Percentiles rank a stretch among this genome's conserved stretches.
Evolutionary conservation across 164 flowering plant genomes (phyloP).

Genomic region (Annona squamosa): DNA sequence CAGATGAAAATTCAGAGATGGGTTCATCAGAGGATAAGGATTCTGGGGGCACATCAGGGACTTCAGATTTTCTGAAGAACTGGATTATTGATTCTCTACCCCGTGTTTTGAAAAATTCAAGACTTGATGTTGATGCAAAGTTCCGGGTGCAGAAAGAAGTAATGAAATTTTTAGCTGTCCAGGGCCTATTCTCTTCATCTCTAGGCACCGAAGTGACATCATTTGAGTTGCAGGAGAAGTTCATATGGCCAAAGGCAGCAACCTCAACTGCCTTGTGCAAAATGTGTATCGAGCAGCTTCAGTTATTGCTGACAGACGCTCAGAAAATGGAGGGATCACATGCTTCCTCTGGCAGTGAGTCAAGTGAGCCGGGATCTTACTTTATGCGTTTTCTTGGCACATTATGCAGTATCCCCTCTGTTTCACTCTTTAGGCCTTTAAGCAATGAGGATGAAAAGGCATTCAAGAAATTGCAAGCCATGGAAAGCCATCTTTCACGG

Average conservation of each 20-base stretch:
- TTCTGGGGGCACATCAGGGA: conserved; percentile 33
- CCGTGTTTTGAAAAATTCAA: conserved; percentile 52
- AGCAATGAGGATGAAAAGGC: conserved; percentile 65
- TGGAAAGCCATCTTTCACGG: conserved; percentile 53
- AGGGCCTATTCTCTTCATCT: conserved; percentile 86
- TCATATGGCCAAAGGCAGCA: conserved; percentile 83
- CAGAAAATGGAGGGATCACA: conserved; percentile 58
- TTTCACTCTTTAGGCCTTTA: conserved; percentile 71
- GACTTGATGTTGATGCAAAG: conserved; percentile 58
- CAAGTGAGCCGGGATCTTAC: conserved; percentile 71
- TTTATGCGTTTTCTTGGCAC: conserved; percentile 74
- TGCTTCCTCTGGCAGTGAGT: conserved; percentile 34
- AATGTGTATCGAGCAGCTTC: conserved; percentile 87
- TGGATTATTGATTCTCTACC: conserved; percentile 88
- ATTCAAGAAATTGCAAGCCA: conserved; percentile 60
- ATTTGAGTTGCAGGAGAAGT: conserved; percentile 85
- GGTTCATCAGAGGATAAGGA: conserved; percentile 75
- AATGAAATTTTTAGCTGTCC: conserved; percentile 84
- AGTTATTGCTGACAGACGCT: conserved; percentile 61
- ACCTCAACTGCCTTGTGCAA: conserved; percentile 60
- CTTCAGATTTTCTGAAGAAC: conserved; percentile 52
- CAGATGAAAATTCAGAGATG: conserved; percentile 84
- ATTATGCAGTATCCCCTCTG: conserved; percentile 82
- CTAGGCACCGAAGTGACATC: conserved; percentile 95
- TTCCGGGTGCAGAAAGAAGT: conserved; percentile 69